These are phyloP conservation scores for Taiwanofungus camphoratus DNA, from an alignment of 1,284 basidiomycete species.

Conservation along the genomic window DNA sequence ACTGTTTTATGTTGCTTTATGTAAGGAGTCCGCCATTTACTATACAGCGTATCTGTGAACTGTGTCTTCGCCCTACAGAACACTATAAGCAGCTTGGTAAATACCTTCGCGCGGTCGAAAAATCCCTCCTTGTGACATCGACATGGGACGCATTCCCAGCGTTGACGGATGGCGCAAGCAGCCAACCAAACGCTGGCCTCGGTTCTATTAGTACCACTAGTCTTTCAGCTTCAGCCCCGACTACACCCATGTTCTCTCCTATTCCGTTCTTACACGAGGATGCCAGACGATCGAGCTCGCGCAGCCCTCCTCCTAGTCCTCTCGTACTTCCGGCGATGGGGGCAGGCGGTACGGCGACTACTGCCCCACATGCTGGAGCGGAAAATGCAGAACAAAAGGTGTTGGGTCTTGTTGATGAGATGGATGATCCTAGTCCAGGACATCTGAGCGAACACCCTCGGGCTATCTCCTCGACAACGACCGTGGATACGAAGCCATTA, in stretches of 20 bases:
- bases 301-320: conserved; percentile 71
- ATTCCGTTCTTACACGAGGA: conserved; percentile 80
- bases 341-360: conserved; percentile 15
- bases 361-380: conserved; percentile 18
- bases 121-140: conserved; percentile 82
- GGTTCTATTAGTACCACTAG: conserved; percentile 35
- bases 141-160: conserved; percentile 66
- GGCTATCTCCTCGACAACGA: conserved; percentile 62
- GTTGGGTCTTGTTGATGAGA: conserved; percentile 73
- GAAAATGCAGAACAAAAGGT: conserved; percentile 38
- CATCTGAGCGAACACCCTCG: conserved; percentile 77
- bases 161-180: conserved; percentile 36
- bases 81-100: conserved; percentile 82
- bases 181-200: conserved; percentile 24
- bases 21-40: conserved; percentile 79
- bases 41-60: conserved; percentile 86
- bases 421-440: conserved; percentile 75
- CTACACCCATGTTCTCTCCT: conserved; percentile 78
- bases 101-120: conserved; percentile 87
- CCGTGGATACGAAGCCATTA: conserved; percentile 37
- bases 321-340: conserved; percentile 42
- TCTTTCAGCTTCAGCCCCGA: conserved; percentile 51
- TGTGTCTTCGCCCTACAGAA: conserved; percentile 65
- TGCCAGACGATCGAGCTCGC: conserved; percentile 66
- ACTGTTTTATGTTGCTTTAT: conserved; percentile 8